Conservation (phyloP, 1,139 yeast species). For the Taiozyma sp. region DNA sequence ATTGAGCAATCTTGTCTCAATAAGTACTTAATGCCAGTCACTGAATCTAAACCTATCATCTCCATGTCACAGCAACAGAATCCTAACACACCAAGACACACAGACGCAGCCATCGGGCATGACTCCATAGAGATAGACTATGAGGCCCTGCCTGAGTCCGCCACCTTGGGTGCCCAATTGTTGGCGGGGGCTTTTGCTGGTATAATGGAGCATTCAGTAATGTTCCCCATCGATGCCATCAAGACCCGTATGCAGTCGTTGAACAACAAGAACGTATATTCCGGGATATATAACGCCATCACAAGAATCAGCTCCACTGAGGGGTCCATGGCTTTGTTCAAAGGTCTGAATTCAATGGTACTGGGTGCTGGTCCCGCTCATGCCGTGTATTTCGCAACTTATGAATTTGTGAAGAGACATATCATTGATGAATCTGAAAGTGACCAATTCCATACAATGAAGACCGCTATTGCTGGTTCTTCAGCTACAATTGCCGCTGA, state of each 20-base stretch:
- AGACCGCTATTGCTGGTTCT: conserved; percentile 88
- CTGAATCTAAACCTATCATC: background rate
- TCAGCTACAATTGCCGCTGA: conserved; percentile 92
- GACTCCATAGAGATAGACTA: conserved; percentile 53
- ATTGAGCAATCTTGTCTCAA: background rate
- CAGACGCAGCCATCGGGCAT: conserved; percentile 7
- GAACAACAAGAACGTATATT: conserved; percentile 32
- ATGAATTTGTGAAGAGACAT: conserved; percentile 75
- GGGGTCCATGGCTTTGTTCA: conserved; percentile 87
- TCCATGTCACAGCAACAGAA: background rate
- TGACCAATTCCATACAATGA: conserved; percentile 70
- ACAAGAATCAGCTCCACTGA: conserved; percentile 80
- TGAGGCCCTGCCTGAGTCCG: conserved; percentile 87
- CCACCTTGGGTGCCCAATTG: conserved; percentile 78
- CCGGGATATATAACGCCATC: conserved; percentile 45
- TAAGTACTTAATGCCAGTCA: background rate
- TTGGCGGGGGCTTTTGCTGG: conserved; percentile 98
- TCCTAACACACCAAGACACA: background rate
- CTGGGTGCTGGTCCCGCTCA: conserved; percentile 99
- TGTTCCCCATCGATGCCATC: conserved; percentile 94
- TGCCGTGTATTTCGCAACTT: conserved; percentile 95
- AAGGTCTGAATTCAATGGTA: conserved; percentile 91
- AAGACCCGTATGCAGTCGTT: conserved; percentile 94
- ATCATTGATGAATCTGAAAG: conserved; percentile 32
- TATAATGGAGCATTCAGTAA: conserved; percentile 94